phyloP scores from a whole-genome alignment of 768 basidiomycete genomes.

The Termitomyces sp. region DNA sequence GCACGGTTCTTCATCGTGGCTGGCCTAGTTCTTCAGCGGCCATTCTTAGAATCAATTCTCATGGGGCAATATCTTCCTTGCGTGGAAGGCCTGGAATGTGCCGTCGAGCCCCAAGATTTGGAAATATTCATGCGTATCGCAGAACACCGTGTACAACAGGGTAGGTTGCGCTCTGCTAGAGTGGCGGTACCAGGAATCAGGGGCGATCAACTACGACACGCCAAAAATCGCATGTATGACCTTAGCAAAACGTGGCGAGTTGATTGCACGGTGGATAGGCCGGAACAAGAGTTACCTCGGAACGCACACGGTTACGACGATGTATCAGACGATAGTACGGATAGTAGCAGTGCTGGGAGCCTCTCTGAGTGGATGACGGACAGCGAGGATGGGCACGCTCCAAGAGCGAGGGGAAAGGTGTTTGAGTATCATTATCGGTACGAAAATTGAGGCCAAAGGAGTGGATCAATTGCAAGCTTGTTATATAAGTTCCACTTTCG shows the following conservation, averaged over 20 bases:
- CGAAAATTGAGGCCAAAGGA: background rate
- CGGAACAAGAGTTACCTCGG: background rate
- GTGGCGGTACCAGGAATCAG: background rate
- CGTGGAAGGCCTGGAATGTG: constrained; percentile 1
- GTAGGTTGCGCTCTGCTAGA: background rate
- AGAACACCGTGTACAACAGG: background rate
- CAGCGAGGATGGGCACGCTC: background rate
- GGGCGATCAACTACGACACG: background rate
- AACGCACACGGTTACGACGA: background rate
- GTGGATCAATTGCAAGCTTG: too few relatives aligned
- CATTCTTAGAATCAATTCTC: background rate
- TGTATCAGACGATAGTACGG: constrained; percentile 1
- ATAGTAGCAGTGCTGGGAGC: constrained; percentile 4
- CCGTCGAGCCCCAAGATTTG: background rate
- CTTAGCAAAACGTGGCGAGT: constrained; percentile 1
- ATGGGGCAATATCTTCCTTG: background rate
- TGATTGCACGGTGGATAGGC: background rate
- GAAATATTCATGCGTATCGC: background rate
- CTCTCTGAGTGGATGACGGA: constrained; percentile 2
- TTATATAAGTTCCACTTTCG: background rate
- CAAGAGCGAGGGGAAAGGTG: background rate
- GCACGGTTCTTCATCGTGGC: background rate
- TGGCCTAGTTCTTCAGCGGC: constrained; percentile 1
- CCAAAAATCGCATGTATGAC: background rate
- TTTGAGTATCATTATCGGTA: constrained; percentile 1